Evolutionary conservation across 495 filamentous ascomycete species (phyloP).

Genomic region (Podospora fimiseda): DNA sequence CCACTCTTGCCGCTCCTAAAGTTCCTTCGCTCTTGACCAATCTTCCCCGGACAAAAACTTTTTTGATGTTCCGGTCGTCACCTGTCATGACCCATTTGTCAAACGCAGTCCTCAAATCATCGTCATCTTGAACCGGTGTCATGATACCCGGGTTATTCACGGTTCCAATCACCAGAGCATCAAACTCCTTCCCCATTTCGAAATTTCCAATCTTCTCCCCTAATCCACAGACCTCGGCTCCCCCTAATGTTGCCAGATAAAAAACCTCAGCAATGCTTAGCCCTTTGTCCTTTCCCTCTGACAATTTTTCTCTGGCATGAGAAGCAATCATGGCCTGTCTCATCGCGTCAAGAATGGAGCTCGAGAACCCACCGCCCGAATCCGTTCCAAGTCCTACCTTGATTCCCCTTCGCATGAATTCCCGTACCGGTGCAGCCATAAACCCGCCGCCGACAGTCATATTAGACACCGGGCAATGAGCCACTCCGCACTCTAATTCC

Average conservation of each 20-base stretch:
- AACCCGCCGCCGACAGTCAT: conserved; percentile 55
- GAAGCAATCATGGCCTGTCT: conserved; percentile 56
- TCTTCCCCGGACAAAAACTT: conserved; percentile 52
- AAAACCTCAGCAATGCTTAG: conserved; percentile 51
- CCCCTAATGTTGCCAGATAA: conserved; percentile 57
- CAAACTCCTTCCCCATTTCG: conserved; percentile 55
- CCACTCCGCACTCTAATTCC: conserved; percentile 48
- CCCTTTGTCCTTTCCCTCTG: conserved; percentile 40
- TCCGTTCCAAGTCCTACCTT: conserved; percentile 65
- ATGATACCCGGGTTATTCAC: conserved; percentile 41
- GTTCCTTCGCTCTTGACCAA: conserved; percentile 32
- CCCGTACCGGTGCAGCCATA: conserved; percentile 54
- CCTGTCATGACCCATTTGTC: conserved; percentile 63
- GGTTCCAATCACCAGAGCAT: conserved; percentile 52
- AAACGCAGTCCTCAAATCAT: conserved; percentile 42
- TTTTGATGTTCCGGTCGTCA: conserved; percentile 55
- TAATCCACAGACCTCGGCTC: conserved; percentile 55
- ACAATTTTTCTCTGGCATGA: conserved; percentile 45
- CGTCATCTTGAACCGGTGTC: conserved; percentile 48
- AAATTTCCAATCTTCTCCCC: conserved; percentile 52
- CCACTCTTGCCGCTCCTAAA: too few relatives aligned
- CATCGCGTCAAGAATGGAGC: conserved; percentile 54
- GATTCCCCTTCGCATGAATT: conserved; percentile 50
- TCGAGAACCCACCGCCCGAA: conserved; percentile 57
- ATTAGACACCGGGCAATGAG: conserved; percentile 59